Evolutionary conservation across 2,329 filamentous ascomycete genomes (phyloP).

Genomic region (Colletotrichum magnum): DNA sequence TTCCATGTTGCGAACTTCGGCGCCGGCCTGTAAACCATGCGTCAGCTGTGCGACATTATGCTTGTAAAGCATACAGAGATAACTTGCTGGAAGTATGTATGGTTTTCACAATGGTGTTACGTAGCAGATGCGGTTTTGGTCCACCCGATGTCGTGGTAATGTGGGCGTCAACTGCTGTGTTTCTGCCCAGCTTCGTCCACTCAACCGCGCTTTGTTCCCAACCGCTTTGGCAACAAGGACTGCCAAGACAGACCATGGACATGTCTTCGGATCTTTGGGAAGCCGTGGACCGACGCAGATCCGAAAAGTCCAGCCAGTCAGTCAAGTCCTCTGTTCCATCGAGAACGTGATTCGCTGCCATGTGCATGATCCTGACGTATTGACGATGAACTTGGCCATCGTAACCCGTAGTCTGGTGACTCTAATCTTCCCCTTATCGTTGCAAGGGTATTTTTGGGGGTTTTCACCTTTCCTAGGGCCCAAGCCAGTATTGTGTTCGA

Average conservation of each 20-base stretch:
- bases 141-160: slow-evolving; percentile 8
- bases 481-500: slow-evolving; percentile 2
- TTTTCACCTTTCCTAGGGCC: background rate
- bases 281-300: too few relatives aligned
- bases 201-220: slow-evolving; percentile 4
- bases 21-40: background rate
- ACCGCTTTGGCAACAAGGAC: background rate
- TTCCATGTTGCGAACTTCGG: background rate
- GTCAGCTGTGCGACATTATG: background rate
- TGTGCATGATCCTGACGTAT: background rate
- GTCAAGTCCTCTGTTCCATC: background rate
- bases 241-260: background rate
- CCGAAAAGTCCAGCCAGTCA: too few relatives aligned
- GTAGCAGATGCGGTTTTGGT: slow-evolving; percentile 27
- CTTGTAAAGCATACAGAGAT: background rate
- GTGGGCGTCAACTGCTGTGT: slow-evolving; percentile 11
- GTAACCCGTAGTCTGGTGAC: background rate
- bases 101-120: background rate
- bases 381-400: background rate
- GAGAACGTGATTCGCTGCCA: background rate
- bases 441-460: background rate
- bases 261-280: too few relatives aligned
- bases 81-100: background rate
- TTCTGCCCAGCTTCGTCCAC: slow-evolving; percentile 20
- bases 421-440: background rate